Percentiles rank a stretch among this genome's conserved stretches.
Conservation (phyloP, 768 basidiomycete species). For the Mycena albidolilacea region DNA sequence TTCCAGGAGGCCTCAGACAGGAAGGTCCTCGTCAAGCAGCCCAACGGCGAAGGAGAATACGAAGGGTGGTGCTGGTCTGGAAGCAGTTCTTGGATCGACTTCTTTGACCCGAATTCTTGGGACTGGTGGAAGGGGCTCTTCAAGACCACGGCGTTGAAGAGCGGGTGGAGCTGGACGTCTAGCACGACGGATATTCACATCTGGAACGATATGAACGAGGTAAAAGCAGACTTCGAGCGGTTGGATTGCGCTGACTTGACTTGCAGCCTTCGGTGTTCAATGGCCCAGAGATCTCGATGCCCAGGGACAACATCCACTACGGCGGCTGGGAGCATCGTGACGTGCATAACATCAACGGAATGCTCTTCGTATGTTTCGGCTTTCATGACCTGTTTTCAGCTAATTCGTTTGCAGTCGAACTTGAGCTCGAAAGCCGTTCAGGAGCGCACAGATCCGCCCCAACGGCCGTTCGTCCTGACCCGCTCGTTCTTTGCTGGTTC, state of each 20-base stretch:
- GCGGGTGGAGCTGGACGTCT: constrained; percentile 82
- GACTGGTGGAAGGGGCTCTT: constrained; percentile 93
- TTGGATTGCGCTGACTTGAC: constrained; percentile 37
- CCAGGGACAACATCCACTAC: constrained; percentile 80
- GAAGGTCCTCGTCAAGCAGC: constrained; percentile 86
- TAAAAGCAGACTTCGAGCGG: constrained; percentile 44
- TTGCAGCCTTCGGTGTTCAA: constrained; percentile 97
- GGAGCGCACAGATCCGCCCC: constrained; percentile 79
- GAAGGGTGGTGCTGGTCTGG: constrained; percentile 99
- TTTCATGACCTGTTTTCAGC: neutral
- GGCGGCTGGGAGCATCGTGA: constrained; percentile 99
- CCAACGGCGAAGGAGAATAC: constrained; percentile 86
- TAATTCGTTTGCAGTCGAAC: constrained; percentile 68
- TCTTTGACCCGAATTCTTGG: constrained; percentile 93
- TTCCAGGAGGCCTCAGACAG: constrained; percentile 89
- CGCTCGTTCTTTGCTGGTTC: constrained; percentile 96
- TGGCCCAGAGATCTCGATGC: constrained; percentile 93
- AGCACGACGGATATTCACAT: constrained; percentile 90
- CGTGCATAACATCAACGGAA: constrained; percentile 97
- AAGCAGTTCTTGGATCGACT: constrained; percentile 96
- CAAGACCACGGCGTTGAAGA: constrained; percentile 67
- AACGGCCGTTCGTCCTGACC: constrained; percentile 95
- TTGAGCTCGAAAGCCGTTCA: constrained; percentile 85
- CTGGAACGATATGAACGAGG: constrained; percentile 99
- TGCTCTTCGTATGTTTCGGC: constrained; percentile 79